Percentiles rank a stretch among this genome's conserved stretches.
Evolutionary conservation across 169 alveolate genomes (phyloP).

Genomic region (Prorocentrum cordatum): DNA sequence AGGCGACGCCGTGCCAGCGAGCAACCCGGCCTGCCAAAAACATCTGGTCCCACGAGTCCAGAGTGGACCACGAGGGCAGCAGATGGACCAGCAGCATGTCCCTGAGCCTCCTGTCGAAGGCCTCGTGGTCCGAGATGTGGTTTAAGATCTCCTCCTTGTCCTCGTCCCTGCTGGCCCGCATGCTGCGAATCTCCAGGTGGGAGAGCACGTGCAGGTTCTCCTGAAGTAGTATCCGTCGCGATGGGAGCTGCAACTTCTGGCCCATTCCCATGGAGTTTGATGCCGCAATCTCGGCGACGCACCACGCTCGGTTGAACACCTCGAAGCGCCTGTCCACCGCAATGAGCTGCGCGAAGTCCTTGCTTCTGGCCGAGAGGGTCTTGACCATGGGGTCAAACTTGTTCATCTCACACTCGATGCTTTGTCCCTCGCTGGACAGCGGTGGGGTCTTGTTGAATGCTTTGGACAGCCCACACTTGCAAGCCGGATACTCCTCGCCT

Average conservation of each 20-base stretch:
- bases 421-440: not conserved
- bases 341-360: not conserved
- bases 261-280: not conserved
- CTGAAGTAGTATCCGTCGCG: too few species aligned
- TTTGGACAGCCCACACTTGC: constrained; percentile 7
- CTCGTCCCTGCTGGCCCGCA: not conserved
- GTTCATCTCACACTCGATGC: constrained; percentile 14
- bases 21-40: too few species aligned
- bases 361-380: not conserved
- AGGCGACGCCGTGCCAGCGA: too few species aligned
- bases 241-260: not conserved
- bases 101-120: not conserved
- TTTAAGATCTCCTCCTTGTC: not conserved
- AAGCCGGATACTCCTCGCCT: not conserved
- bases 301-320: constrained; percentile 9
- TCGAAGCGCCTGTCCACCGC: too few species aligned
- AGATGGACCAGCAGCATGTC: not conserved
- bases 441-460: constrained; percentile 20
- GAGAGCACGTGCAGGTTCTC: too few species aligned
- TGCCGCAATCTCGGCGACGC: constrained; percentile 16
- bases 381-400: too few species aligned
- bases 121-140: not conserved
- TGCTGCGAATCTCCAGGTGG: not conserved
- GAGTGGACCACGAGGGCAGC: too few species aligned
- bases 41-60: too few species aligned